Conservation (phyloP, 495 filamentous ascomycete species). For the Durotheca rogersii region DNA sequence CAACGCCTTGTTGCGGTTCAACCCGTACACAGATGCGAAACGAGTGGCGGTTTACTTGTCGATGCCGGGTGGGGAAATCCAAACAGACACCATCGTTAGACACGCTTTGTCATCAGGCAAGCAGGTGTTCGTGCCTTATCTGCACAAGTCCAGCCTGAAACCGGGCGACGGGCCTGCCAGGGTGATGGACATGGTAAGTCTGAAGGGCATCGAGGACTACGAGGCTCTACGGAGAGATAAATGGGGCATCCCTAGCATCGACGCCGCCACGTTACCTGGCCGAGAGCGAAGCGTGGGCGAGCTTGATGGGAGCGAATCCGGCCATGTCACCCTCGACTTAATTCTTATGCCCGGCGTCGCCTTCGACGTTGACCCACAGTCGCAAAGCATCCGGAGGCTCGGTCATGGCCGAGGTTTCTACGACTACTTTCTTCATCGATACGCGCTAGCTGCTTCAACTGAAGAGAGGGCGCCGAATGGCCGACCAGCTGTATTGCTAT, state of each 20-base stretch:
- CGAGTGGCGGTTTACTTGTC: conserved; percentile 86
- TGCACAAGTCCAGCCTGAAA: conserved; percentile 59
- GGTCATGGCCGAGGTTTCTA: conserved; percentile 98
- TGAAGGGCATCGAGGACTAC: conserved; percentile 72
- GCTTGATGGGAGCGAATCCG: conserved; percentile 47
- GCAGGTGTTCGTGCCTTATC: conserved; percentile 86
- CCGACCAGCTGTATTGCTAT: conserved; percentile 61
- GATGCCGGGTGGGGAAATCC: conserved; percentile 83
- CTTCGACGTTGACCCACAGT: conserved; percentile 64
- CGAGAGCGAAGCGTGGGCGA: conserved; percentile 71
- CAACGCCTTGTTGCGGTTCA: conserved; percentile 54
- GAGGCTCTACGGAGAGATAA: conserved; percentile 69
- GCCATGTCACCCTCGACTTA: conserved; percentile 63
- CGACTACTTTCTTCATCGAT: conserved; percentile 83
- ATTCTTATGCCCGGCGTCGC: conserved; percentile 93
- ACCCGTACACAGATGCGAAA: conserved; percentile 65
- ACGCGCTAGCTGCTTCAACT: conserved; percentile 49
- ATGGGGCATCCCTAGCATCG: conserved; percentile 90
- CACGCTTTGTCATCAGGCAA: conserved; percentile 78
- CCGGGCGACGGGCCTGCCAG: conserved; percentile 52
- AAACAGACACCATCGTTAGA: conserved; percentile 74
- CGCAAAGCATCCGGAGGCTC: conserved; percentile 62
- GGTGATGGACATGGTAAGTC: conserved; percentile 90
- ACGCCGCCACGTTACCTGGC: conserved; percentile 56
- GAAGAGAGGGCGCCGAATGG: conserved; percentile 54